These are phyloP conservation scores for Pulveroboletus sp. DNA, from an alignment of 768 basidiomycete species.

Conservation along the genomic window DNA sequence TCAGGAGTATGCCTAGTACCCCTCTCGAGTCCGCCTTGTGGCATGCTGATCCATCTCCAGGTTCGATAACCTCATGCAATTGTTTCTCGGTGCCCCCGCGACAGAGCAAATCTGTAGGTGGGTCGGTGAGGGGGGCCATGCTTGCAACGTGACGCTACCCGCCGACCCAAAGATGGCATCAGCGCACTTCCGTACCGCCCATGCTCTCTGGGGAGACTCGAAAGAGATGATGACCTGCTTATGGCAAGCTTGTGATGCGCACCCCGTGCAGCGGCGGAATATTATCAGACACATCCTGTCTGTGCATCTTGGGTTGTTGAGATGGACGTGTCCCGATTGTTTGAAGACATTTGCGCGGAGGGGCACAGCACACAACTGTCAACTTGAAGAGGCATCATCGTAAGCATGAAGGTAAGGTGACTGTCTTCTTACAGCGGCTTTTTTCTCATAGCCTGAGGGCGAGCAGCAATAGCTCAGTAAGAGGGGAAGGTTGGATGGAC, in stretches of 20 bases:
- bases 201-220: background rate
- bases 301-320: slow-evolving; percentile 1
- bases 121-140: background rate
- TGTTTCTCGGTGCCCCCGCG: background rate
- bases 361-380: background rate
- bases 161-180: background rate
- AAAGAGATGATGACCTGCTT: background rate
- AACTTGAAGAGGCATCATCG: background rate
- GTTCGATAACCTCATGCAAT: background rate
- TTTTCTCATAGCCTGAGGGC: background rate
- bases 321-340: slow-evolving; percentile 1
- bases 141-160: background rate
- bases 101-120: background rate
- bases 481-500: background rate
- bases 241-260: background rate
- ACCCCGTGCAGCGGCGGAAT: background rate
- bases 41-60: background rate
- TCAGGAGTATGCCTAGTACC: background rate
- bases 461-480: background rate
- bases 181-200: background rate
- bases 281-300: slow-evolving; percentile 1
- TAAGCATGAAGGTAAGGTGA: background rate
- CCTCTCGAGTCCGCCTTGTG: background rate
- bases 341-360: slow-evolving; percentile 1
- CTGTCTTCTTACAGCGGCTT: background rate